Evolutionary conservation across 2,329 filamentous ascomycete genomes (phyloP).

Genomic region (Atkinsonella hypoxylon): DNA sequence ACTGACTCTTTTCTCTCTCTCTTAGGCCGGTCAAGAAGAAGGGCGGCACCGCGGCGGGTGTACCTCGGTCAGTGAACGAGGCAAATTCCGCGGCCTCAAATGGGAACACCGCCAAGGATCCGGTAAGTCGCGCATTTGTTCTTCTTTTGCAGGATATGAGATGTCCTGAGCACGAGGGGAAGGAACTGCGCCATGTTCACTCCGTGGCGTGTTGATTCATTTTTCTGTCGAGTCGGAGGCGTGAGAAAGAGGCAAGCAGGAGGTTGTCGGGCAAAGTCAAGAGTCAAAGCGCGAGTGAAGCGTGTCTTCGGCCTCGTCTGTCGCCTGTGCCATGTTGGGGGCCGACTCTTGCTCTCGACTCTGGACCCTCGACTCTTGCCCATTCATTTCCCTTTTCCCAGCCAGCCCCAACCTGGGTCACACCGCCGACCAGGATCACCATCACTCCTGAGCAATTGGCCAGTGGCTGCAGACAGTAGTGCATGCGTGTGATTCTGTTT

Average conservation of each 20-base stretch:
- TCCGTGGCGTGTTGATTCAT: not conserved
- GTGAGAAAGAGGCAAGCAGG: too few relatives aligned
- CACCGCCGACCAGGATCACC: slow-evolving; percentile 5
- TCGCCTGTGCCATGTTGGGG: not conserved
- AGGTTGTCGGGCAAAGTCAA: too few relatives aligned
- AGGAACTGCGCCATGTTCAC: not conserved
- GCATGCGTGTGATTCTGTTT: slow-evolving; percentile 3
- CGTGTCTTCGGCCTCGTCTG: not conserved
- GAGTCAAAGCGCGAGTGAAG: not conserved
- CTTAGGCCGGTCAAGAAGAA: slow-evolving; percentile 62
- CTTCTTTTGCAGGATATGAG: not conserved
- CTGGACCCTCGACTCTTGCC: not conserved
- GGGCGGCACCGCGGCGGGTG: slow-evolving; percentile 53
- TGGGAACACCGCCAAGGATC: slow-evolving; percentile 39
- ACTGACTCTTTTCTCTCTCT: slow-evolving; percentile 1
- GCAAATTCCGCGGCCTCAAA: slow-evolving; percentile 44
- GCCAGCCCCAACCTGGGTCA: not conserved
- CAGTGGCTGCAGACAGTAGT: slow-evolving; percentile 1
- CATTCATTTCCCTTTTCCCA: too few relatives aligned
- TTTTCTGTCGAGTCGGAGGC: not conserved
- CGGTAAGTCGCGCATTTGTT: slow-evolving; percentile 32
- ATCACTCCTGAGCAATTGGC: slow-evolving; percentile 1
- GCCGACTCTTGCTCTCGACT: not conserved
- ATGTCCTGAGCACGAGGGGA: not conserved
- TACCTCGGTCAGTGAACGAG: slow-evolving; percentile 53